Conservation (phyloP, 1,284 basidiomycete genomes). For the Papiliotrema fonsecae region DNA sequence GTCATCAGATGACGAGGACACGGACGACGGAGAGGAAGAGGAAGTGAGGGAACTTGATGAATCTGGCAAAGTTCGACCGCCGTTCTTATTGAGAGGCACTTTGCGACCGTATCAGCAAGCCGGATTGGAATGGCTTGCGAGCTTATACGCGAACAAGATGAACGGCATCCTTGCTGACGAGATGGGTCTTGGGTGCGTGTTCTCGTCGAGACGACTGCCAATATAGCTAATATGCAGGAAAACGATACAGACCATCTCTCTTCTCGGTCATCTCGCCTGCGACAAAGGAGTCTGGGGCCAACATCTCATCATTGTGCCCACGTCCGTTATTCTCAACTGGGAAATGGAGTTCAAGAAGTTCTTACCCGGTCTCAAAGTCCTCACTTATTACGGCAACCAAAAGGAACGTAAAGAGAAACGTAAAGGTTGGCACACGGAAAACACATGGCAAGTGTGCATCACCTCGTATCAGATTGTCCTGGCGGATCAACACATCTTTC, state of each 20-base stretch:
- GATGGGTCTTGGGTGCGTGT: constrained; percentile 79
- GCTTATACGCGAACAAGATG: constrained; percentile 75
- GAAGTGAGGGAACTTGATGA: constrained; percentile 13
- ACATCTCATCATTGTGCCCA: constrained; percentile 91
- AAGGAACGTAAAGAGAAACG: constrained; percentile 91
- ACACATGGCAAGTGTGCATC: constrained; percentile 92
- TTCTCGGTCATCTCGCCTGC: constrained; percentile 89
- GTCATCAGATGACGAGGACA: constrained; percentile 24
- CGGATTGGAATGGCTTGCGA: constrained; percentile 92
- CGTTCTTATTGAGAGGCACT: constrained; percentile 77
- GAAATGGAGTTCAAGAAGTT: constrained; percentile 99
- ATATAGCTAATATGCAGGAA: constrained; percentile 57
- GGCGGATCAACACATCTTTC: constrained; percentile 89
- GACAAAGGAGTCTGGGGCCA: constrained; percentile 95
- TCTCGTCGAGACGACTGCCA: background rate
- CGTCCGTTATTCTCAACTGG: constrained; percentile 94
- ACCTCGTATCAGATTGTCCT: constrained; percentile 92
- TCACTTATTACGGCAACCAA: constrained; percentile 87
- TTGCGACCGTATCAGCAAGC: constrained; percentile 91
- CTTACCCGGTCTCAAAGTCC: constrained; percentile 83
- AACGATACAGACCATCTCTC: constrained; percentile 92
- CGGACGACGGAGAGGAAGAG: constrained; percentile 13
- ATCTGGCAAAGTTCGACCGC: constrained; percentile 56
- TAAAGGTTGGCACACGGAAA: constrained; percentile 88
- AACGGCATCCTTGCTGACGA: constrained; percentile 83